Percentiles rank a stretch among this genome's conserved stretches.
Conservation (phyloP, 2,329 filamentous ascomycete species). For the Neofusicoccum parvum region DNA sequence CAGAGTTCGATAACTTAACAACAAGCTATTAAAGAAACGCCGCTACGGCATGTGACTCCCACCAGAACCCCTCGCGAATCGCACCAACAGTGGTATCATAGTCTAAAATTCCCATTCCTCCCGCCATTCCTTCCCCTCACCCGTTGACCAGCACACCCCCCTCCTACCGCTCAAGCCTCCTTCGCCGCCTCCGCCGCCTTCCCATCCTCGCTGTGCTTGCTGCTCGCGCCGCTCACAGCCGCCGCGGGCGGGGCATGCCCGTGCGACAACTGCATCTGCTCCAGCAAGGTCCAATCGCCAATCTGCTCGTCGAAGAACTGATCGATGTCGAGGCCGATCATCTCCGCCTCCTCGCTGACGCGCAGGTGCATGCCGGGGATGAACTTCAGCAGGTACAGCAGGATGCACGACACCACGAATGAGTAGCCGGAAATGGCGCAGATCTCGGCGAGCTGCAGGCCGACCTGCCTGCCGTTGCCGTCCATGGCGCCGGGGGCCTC, state of each 20-base stretch:
- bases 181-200: slow-evolving; percentile 17
- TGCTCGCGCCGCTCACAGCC: slow-evolving; percentile 24
- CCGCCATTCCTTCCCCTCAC: no score
- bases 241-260: background rate
- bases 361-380: slow-evolving; percentile 58
- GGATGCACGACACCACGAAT: slow-evolving; percentile 55
- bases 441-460: slow-evolving; percentile 59
- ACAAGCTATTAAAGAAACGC: background rate
- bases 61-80: background rate
- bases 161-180: slow-evolving; percentile 1
- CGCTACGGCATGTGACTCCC: background rate
- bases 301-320: slow-evolving; percentile 62
- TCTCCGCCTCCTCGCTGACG: slow-evolving; percentile 58
- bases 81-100: background rate
- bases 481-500: slow-evolving; percentile 54
- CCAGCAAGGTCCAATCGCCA: slow-evolving; percentile 51
- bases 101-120: background rate
- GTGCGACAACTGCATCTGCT: slow-evolving; percentile 24
- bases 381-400: slow-evolving; percentile 57
- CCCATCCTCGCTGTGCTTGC: slow-evolving; percentile 26
- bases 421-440: slow-evolving; percentile 56
- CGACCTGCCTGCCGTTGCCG: slow-evolving; percentile 58
- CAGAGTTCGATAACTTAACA: background rate
- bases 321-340: slow-evolving; percentile 57
- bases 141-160: no score